Evolutionary conservation across 2,329 filamentous ascomycete species (phyloP), one percentile per base, ranked within the genome.

Genomic region (Trichoderma gracile): DNA sequence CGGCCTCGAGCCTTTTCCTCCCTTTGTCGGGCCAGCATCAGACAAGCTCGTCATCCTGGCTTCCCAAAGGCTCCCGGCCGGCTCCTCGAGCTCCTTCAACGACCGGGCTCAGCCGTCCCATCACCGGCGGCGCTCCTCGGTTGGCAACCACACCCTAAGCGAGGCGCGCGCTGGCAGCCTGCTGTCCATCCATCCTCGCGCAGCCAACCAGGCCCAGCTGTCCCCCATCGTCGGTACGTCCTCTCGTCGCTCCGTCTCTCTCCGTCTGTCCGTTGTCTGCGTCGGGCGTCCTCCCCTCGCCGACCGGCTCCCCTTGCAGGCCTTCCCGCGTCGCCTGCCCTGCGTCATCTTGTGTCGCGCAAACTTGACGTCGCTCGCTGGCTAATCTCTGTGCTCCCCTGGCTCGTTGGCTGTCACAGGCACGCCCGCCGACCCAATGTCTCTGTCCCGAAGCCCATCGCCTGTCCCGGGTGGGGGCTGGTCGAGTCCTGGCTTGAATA

Each of bases 391-490:
- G 66, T 69, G 67, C 65, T 63, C 67, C 64, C 64, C 46, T 67
- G 23, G 60, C 66, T 63, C 49, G 45, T 45, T 56, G 40, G 45
- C 40, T 56, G 45, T 65, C 71, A 65, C 76, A 84, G 82, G 84
- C 73, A 87, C 82, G 58, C 83, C 86, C 49, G 81, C 79, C 71
- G 73, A 77, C 69, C 78, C 80, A 72, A 97, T 97, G 93, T 91
- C 91, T 70, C 80, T 94, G 68, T 95, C 93, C 70, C 88, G 92
- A 78, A 96, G 92, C 74, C 92, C 93, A 57, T 97, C 92, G 63
- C 94, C 93, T 67, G 85, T 87, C 68, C 89, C 88, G 67, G 90
- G 90, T 72, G 92, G 92, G 74, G 93, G 93, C 71, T 97, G 94
- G 93, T 87, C 91, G 64, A 95, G 89, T 78, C 92, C 90, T 63